These are phyloP conservation scores for Crithidia fasciculata DNA, from an alignment of 208 protist genomes.

Conservation along the genomic window DNA sequence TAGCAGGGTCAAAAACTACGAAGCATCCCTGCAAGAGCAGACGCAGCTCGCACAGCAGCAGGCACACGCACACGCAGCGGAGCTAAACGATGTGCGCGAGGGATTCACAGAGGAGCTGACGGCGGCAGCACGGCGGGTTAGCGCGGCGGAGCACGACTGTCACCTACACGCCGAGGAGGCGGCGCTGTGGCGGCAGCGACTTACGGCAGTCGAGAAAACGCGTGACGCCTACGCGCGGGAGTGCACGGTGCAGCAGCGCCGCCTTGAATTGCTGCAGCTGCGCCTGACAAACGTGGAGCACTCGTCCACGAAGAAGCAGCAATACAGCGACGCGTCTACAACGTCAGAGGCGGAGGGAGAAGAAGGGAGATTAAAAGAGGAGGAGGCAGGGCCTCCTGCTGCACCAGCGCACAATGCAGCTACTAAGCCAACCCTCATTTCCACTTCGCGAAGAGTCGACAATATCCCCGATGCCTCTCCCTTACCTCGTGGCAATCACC, in stretches of 20 bases:
- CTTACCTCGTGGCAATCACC: too few species aligned
- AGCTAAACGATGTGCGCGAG: neutral
- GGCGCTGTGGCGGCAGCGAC: slow-evolving; percentile 8
- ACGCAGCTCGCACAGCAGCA: neutral
- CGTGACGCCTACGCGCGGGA: slow-evolving; percentile 14
- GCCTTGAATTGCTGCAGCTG: slow-evolving; percentile 9
- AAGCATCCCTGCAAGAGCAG: neutral
- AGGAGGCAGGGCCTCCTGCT: too few species aligned
- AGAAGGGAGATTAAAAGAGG: neutral
- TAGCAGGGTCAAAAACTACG: neutral
- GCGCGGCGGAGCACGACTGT: slow-evolving; percentile 18
- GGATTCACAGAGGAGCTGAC: slow-evolving; percentile 3
- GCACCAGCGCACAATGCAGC: too few species aligned
- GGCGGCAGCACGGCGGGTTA: slow-evolving; percentile 12
- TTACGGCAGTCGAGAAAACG: neutral
- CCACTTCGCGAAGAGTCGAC: too few species aligned
- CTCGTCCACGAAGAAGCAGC: neutral
- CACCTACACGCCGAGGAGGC: slow-evolving; percentile 6
- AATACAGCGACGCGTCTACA: neutral
- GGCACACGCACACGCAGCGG: neutral
- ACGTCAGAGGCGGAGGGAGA: too few species aligned
- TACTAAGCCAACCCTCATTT: too few species aligned
- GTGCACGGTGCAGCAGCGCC: slow-evolving; percentile 16
- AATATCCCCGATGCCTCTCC: too few species aligned
- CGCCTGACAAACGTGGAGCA: neutral